Evolutionary conservation across 2,329 filamentous ascomycete species (phyloP).

Genomic region (Dryadomyces sulphureus): DNA sequence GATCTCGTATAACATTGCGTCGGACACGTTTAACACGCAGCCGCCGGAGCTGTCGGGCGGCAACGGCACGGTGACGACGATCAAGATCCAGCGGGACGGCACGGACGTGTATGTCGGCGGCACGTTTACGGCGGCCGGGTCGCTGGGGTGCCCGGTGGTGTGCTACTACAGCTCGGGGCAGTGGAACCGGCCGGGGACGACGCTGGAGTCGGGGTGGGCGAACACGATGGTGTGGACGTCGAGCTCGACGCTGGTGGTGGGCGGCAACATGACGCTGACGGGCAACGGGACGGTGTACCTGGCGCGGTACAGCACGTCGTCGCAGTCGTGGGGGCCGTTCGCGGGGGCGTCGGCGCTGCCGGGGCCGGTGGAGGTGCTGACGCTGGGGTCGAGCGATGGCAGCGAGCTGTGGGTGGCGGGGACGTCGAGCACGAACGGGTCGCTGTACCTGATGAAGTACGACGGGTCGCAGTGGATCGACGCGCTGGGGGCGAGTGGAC

Average conservation of each 20-base stretch:
- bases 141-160: constrained; percentile 65
- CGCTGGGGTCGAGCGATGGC: constrained; percentile 56
- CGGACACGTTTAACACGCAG: constrained; percentile 50
- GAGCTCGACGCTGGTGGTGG: constrained; percentile 56
- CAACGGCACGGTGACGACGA: constrained; percentile 59
- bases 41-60: constrained; percentile 60
- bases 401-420: constrained; percentile 75
- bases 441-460: constrained; percentile 69
- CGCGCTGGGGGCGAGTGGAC: constrained; percentile 34
- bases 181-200: constrained; percentile 68
- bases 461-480: constrained; percentile 52
- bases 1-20: constrained; percentile 61
- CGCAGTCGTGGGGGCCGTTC: constrained; percentile 50
- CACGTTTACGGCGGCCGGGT: constrained; percentile 68
- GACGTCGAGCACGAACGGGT: constrained; percentile 45
- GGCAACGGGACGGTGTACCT: constrained; percentile 48
- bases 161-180: constrained; percentile 67
- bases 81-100: constrained; percentile 55
- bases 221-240: constrained; percentile 63
- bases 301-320: constrained; percentile 56
- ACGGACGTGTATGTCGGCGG: constrained; percentile 76
- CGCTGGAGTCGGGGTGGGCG: constrained; percentile 53
- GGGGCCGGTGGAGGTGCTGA: constrained; percentile 64
- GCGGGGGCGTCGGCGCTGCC: constrained; percentile 51
- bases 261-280: constrained; percentile 59